A percentile compares a stretch with the other conserved stretches of the same genome.
Conservation (phyloP, 352 stramenopile species). For the Pythium aquatile region DNA sequence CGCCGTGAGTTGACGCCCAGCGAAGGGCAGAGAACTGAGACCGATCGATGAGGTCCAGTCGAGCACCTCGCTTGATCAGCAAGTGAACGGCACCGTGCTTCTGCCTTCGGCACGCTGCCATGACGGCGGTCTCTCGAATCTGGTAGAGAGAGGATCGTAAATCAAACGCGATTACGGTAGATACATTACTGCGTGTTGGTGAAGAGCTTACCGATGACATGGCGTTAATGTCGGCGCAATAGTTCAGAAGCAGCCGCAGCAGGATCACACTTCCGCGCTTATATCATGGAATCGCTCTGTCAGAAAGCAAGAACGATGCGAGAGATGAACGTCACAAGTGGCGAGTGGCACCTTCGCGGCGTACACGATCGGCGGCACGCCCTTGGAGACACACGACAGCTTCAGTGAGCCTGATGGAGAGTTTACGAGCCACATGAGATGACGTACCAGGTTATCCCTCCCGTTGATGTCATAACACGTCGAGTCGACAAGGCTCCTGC, state of each 20-base stretch:
- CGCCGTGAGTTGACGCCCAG: constrained; percentile 43
- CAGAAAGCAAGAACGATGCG: not conserved
- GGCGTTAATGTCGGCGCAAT: constrained; percentile 59
- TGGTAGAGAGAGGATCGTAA: constrained; percentile 1
- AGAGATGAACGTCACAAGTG: not conserved
- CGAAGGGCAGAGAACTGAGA: constrained; percentile 49
- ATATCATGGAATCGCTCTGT: not conserved
- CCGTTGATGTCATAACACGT: constrained; percentile 56
- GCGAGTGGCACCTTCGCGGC: constrained; percentile 48
- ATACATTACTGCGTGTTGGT: not conserved
- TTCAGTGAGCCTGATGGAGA: no score
- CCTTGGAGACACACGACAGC: constrained; percentile 21
- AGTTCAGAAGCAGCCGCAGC: constrained; percentile 48
- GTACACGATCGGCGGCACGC: constrained; percentile 57
- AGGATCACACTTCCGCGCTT: constrained; percentile 49
- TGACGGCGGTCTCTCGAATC: constrained; percentile 50
- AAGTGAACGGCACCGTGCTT: constrained; percentile 32
- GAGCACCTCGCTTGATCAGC: constrained; percentile 42
- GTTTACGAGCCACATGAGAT: not conserved
- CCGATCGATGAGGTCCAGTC: constrained; percentile 40
- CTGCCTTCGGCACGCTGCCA: constrained; percentile 53
- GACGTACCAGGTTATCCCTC: constrained; percentile 39
- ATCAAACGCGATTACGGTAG: not conserved
- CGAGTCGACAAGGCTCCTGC: constrained; percentile 44
- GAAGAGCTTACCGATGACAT: constrained; percentile 32